Evolutionary conservation across 2,329 filamentous ascomycete species (phyloP).

Genomic region (Penicillium sp.): DNA sequence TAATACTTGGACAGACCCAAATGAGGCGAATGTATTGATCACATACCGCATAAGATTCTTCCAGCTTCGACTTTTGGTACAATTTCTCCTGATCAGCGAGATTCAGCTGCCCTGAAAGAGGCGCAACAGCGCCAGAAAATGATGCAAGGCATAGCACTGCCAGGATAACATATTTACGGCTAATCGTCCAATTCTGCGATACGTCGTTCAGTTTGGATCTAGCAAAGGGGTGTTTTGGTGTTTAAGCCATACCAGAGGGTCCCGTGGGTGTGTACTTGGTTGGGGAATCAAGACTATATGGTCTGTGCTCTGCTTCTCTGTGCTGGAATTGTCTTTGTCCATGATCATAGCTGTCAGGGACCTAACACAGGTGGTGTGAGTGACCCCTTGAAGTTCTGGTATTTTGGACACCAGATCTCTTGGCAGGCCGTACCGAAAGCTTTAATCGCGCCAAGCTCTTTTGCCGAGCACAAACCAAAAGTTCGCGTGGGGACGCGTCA

Average conservation of each 20-base stretch:
- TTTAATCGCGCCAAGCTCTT: constrained; percentile 1
- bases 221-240: neutral
- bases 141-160: constrained; percentile 37
- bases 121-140: constrained; percentile 38
- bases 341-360: neutral
- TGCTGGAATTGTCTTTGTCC: constrained; percentile 10
- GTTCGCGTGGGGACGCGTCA: constrained; percentile 5
- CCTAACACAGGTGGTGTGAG: neutral
- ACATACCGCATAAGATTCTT: constrained; percentile 37
- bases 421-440: neutral
- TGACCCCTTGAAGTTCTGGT: neutral
- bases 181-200: constrained; percentile 35
- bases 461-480: neutral
- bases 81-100: constrained; percentile 36
- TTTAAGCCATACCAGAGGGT: constrained; percentile 34
- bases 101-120: constrained; percentile 39
- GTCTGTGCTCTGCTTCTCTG: constrained; percentile 1
- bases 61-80: constrained; percentile 34
- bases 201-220: neutral
- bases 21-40: neutral
- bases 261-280: constrained; percentile 34
- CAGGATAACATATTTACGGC: constrained; percentile 35
- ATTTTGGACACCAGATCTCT: neutral
- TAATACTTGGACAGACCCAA: neutral
- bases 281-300: constrained; percentile 41